A percentile compares a stretch with the other conserved stretches of the same genome.
These are phyloP conservation scores for Pharus latifolius DNA, from an alignment of 176 grass and related monocot genomes.

Conservation along the genomic window DNA sequence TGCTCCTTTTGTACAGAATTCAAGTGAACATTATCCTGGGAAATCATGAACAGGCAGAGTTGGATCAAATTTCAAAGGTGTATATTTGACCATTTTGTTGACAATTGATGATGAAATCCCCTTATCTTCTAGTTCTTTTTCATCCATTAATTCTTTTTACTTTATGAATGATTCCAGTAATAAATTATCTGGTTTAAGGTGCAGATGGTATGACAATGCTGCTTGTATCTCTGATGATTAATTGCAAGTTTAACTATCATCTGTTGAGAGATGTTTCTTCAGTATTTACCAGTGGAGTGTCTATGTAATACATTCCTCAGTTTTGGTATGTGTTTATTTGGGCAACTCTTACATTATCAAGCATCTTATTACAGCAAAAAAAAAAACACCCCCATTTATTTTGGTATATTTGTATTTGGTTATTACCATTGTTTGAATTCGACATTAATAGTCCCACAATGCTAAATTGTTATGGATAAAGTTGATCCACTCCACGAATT, in stretches of 20 bases:
- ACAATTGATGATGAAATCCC: neutral
- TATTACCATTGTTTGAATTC: too few relatives aligned
- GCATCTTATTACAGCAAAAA: neutral
- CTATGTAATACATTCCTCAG: neutral
- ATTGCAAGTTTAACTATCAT: neutral
- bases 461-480: too few relatives aligned
- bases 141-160: neutral
- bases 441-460: too few relatives aligned
- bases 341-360: neutral
- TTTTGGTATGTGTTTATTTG: neutral
- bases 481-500: too few relatives aligned
- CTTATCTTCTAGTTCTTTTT: neutral
- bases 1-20: neutral
- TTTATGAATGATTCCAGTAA: neutral
- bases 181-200: neutral
- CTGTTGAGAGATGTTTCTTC: conserved; percentile 3
- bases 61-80: neutral
- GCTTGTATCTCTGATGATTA: neutral
- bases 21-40: neutral
- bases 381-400: too few relatives aligned
- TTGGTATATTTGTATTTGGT: too few relatives aligned
- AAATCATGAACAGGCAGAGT: neutral
- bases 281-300: neutral
- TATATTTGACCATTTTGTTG: neutral
- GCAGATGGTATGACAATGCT: neutral